Conservation (phyloP, 805 yeast genomes). For the Hanseniaspora mollemarum region DNA sequence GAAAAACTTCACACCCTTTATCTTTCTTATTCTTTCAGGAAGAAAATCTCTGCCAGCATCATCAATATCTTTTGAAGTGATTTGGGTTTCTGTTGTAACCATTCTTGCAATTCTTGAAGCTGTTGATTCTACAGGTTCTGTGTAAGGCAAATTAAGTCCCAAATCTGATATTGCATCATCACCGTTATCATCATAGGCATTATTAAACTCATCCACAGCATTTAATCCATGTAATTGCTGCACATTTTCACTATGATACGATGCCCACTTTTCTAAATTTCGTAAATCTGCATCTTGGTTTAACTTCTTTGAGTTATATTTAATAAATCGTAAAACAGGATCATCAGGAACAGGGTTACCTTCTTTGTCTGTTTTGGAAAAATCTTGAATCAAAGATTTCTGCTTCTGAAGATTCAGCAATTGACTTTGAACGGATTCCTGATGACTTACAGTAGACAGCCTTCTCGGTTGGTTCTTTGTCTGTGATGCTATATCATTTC, state of each 20-base stretch:
- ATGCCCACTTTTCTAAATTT: conserved; percentile 10
- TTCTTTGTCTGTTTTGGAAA: conserved; percentile 31
- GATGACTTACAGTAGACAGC: conserved; percentile 2
- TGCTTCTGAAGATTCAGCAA: background rate
- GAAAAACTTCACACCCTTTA: conserved; percentile 24
- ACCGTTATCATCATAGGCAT: background rate
- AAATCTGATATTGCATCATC: background rate
- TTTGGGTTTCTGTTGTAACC: conserved; percentile 29
- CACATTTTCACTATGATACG: background rate
- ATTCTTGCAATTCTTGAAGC: conserved; percentile 27
- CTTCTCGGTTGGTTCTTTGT: background rate
- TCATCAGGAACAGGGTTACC: conserved; percentile 22
- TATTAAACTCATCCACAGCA: background rate
- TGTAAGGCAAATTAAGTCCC: background rate
- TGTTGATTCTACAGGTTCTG: conserved; percentile 18
- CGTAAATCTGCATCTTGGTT: background rate
- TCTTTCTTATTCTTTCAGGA: conserved; percentile 24
- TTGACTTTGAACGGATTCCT: conserved; percentile 8
- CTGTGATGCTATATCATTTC: background rate
- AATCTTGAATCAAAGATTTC: conserved; percentile 35
- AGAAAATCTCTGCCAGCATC: conserved; percentile 24
- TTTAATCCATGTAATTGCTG: background rate
- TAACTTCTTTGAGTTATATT: conserved; percentile 13
- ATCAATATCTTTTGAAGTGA: conserved; percentile 25
- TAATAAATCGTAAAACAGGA: conserved; percentile 15